These are phyloP conservation scores for Myxozyma vanderwaltii DNA, from an alignment of 805 yeast species.

Conservation along the genomic window DNA sequence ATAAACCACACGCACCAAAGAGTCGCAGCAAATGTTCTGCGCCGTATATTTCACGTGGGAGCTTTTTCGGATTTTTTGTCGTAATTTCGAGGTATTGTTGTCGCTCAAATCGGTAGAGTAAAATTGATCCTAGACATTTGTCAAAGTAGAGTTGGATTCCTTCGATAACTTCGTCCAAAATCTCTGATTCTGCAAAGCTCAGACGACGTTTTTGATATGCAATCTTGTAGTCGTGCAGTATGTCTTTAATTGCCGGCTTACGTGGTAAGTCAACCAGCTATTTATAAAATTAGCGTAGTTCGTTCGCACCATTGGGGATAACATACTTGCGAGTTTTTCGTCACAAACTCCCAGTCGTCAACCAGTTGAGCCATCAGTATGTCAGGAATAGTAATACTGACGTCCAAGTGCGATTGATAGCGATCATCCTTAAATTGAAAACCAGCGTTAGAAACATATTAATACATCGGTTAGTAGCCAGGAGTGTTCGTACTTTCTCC, in stretches of 20 bases:
- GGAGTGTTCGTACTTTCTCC: constrained; percentile 25
- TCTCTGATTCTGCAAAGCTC: constrained; percentile 49
- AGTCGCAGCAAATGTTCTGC: constrained; percentile 79
- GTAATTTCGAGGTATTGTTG: constrained; percentile 64
- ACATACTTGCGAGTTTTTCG: constrained; percentile 65
- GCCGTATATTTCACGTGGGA: constrained; percentile 63
- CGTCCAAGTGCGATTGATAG: constrained; percentile 47
- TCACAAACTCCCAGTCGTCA: constrained; percentile 91
- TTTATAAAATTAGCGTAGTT: not conserved
- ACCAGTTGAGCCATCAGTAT: constrained; percentile 70
- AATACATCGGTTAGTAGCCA: no score
- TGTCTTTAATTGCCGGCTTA: constrained; percentile 52
- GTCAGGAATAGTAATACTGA: constrained; percentile 62
- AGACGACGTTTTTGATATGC: constrained; percentile 38
- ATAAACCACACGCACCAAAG: constrained; percentile 41
- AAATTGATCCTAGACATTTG: constrained; percentile 64
- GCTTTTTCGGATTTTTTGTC: constrained; percentile 43
- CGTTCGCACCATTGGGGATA: not conserved
- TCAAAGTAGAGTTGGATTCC: constrained; percentile 79
- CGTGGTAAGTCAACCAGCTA: constrained; percentile 64
- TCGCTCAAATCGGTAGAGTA: constrained; percentile 76
- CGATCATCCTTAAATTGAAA: constrained; percentile 24
- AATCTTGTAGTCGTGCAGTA: constrained; percentile 56
- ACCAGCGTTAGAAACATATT: no score
- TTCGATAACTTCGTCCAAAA: constrained; percentile 64